These are phyloP conservation scores for Lactarius tabidus DNA, from an alignment of 768 basidiomycete species.

Conservation along the genomic window DNA sequence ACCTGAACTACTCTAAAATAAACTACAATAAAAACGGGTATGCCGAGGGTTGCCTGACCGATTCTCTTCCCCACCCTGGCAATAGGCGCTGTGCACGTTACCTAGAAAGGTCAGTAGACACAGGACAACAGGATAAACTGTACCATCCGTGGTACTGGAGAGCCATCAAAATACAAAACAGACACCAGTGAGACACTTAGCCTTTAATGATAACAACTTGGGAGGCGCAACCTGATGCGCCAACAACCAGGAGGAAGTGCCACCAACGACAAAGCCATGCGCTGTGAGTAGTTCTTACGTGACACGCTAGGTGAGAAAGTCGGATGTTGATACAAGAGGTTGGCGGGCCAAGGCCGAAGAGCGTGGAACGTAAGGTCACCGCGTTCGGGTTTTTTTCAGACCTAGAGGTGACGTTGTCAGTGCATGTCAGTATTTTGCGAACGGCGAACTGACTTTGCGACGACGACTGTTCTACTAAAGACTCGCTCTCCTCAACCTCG, in stretches of 20 bases:
- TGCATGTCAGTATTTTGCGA: neutral
- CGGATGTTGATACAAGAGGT: neutral
- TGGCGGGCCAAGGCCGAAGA: neutral
- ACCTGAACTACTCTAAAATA: neutral
- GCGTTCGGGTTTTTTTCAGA: constrained; percentile 20
- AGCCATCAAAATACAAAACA: constrained; percentile 1
- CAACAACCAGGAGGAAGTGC: neutral
- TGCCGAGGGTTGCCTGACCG: neutral
- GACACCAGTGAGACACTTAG: constrained; percentile 20
- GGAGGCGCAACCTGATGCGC: neutral
- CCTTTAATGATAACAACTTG: constrained; percentile 14
- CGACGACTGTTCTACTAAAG: constrained; percentile 2
- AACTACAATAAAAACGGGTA: neutral
- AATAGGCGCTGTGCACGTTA: neutral
- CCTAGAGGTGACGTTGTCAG: constrained; percentile 7
- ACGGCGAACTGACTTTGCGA: constrained; percentile 9
- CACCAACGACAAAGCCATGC: neutral
- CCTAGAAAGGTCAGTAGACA: constrained; percentile 19
- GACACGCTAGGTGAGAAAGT: neutral
- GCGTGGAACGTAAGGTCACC: neutral
- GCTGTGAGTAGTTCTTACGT: neutral
- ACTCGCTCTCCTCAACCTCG: constrained; percentile 12
- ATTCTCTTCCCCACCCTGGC: neutral
- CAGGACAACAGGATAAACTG: constrained; percentile 6
- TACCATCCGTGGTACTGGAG: constrained; percentile 12